These are phyloP conservation scores for Phytophthora sp. DNA, from an alignment of 352 stramenopile species.

Conservation along the genomic window DNA sequence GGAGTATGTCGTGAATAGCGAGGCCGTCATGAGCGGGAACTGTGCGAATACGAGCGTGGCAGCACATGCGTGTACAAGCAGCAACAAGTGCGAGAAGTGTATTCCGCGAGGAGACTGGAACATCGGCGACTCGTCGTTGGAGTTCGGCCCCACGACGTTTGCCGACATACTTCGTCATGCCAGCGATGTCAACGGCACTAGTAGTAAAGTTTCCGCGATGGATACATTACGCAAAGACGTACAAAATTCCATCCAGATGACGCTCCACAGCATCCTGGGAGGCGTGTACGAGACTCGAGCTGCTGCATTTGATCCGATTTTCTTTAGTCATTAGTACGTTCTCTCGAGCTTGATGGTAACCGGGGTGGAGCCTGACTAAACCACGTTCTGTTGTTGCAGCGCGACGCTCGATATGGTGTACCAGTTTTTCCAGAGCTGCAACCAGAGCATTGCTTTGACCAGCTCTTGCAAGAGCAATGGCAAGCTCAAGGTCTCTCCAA, in stretches of 20 bases:
- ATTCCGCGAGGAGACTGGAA: slow-evolving; percentile 71
- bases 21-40: slow-evolving; percentile 44
- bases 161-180: slow-evolving; percentile 62
- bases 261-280: slow-evolving; percentile 48
- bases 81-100: slow-evolving; percentile 59
- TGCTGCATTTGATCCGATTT: slow-evolving; percentile 53
- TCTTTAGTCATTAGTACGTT: slow-evolving; percentile 57
- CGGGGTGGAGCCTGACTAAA: not conserved
- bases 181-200: slow-evolving; percentile 36
- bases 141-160: slow-evolving; percentile 69
- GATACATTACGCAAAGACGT: slow-evolving; percentile 43
- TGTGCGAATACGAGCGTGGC: slow-evolving; percentile 64
- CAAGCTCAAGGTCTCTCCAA: slow-evolving; percentile 37
- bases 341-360: not conserved
- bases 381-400: slow-evolving; percentile 19
- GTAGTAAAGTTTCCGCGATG: slow-evolving; percentile 31
- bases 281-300: slow-evolving; percentile 51
- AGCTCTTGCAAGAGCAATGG: slow-evolving; percentile 34
- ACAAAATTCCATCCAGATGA: slow-evolving; percentile 49
- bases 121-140: slow-evolving; percentile 64
- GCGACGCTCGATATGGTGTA: slow-evolving; percentile 68
- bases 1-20: slow-evolving; percentile 39
- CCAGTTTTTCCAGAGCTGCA: slow-evolving; percentile 68
- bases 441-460: slow-evolving; percentile 44
- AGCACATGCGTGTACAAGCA: slow-evolving; percentile 46